These are phyloP conservation scores for Coemansia sp. DNA, from an alignment of 192 early-diverging fungal species.

Conservation along the genomic window DNA sequence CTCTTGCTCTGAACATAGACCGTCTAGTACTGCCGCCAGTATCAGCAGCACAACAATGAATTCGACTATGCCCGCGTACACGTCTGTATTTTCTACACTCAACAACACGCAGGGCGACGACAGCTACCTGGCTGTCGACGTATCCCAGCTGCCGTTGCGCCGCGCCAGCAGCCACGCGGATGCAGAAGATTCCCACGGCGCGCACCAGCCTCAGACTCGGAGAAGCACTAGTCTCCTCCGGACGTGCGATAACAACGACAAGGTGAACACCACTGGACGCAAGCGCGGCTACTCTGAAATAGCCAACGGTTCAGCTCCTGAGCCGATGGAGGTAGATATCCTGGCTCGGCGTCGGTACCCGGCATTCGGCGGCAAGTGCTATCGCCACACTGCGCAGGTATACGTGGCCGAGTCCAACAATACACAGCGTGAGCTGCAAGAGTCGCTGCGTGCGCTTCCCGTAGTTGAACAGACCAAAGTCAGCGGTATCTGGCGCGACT, in stretches of 20 bases:
- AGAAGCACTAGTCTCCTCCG: conserved; percentile 6
- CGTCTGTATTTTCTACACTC: background rate
- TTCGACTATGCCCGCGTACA: conserved; percentile 9
- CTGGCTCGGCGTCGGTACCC: conserved; percentile 42
- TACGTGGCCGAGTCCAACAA: conserved; percentile 47
- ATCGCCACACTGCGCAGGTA: conserved; percentile 54
- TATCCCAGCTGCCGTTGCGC: background rate
- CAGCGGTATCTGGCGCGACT: conserved; percentile 70
- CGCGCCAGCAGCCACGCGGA: conserved; percentile 5
- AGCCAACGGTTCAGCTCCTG: conserved; percentile 4
- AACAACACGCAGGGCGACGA: background rate
- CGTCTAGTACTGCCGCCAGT: background rate
- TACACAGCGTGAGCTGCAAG: conserved; percentile 45
- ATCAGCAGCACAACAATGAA: conserved; percentile 4
- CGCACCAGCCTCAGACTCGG: background rate
- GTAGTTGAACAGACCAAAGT: conserved; percentile 62
- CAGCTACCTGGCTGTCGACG: conserved; percentile 2
- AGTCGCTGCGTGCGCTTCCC: conserved; percentile 64
- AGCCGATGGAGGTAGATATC: conserved; percentile 22
- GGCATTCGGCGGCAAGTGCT: conserved; percentile 55
- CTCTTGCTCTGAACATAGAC: background rate
- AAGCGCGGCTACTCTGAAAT: conserved; percentile 44
- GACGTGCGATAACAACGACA: background rate
- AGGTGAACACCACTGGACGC: conserved; percentile 13
- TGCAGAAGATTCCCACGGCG: conserved; percentile 24